phyloP scores from a whole-genome alignment of 306 rosid species.

The Citrullus mucosospermus region DNA sequence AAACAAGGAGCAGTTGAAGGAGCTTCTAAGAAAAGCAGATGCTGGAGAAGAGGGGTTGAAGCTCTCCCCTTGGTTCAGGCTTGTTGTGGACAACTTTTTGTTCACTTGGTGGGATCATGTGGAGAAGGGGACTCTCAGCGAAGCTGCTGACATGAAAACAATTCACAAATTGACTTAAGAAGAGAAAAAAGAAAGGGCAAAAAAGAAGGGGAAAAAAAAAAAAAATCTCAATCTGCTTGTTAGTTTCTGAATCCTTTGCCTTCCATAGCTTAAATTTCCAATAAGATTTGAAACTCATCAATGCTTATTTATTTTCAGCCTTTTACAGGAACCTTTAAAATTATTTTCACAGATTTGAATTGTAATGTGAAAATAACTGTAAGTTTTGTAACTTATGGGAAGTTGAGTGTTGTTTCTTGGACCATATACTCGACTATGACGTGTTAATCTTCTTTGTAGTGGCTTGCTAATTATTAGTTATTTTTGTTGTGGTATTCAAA shows the following conservation, averaged over 20 bases:
- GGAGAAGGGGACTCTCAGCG: conserved; percentile 54
- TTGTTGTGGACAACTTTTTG: conserved; percentile 89
- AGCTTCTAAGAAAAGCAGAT: conserved; percentile 83
- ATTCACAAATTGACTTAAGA: conserved; percentile 64
- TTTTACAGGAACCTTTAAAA: background rate
- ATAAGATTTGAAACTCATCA: background rate
- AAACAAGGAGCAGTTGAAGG: conserved; percentile 66
- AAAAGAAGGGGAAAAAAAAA: too few species aligned
- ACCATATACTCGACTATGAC: background rate
- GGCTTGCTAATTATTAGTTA: background rate
- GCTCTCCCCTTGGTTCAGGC: conserved; percentile 98
- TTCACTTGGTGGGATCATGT: conserved; percentile 98
- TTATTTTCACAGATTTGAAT: background rate
- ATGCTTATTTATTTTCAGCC: background rate
- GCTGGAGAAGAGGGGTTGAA: conserved; percentile 91
- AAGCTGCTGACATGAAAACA: conserved; percentile 78
- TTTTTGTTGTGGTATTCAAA: background rate
- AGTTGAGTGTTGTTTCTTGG: background rate
- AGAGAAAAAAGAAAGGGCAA: background rate
- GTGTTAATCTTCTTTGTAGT: background rate
- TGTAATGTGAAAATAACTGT: background rate
- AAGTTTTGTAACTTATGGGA: background rate
- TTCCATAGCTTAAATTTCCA: background rate
- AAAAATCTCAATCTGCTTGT: background rate
- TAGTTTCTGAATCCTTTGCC: background rate